Evolutionary conservation across 2,329 filamentous ascomycete species (phyloP).

Genomic region (Nemania diffusa): DNA sequence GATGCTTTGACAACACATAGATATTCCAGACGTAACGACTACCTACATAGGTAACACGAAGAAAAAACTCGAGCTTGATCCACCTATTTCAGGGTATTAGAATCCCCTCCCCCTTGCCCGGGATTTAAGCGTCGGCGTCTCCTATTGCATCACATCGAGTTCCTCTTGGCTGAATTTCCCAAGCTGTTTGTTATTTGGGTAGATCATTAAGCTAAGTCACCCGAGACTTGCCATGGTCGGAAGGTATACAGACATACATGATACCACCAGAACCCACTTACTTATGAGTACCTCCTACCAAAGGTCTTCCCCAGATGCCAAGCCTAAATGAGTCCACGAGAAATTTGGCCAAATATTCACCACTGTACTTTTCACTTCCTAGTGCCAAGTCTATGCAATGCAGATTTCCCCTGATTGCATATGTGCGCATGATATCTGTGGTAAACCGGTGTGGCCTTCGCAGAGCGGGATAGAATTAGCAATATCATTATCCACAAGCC

Average conservation of each 20-base stretch:
- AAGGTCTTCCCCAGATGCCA: slow-evolving; percentile 22
- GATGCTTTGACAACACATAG: not conserved
- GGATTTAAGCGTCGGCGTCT: not conserved
- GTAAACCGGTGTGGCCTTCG: slow-evolving; percentile 4
- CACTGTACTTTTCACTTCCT: slow-evolving; percentile 9
- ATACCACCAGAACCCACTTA: slow-evolving; percentile 2
- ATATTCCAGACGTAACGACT: too few relatives aligned
- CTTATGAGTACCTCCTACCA: not conserved
- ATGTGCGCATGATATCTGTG: slow-evolving; percentile 20
- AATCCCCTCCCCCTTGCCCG: not conserved
- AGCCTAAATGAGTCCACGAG: slow-evolving; percentile 1
- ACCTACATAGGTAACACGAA: not conserved
- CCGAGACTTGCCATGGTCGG: slow-evolving; percentile 16
- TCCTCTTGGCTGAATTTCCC: not conserved
- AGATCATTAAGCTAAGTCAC: not conserved
- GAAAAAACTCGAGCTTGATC: not conserved
- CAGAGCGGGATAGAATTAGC: not conserved
- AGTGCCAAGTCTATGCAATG: not conserved
- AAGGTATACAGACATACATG: slow-evolving; percentile 19
- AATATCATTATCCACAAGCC: not conserved
- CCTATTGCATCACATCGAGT: not conserved
- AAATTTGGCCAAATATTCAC: slow-evolving; percentile 14
- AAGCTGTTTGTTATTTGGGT: not conserved
- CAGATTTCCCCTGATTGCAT: not conserved
- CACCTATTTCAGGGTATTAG: not conserved